Percentiles rank a stretch among this genome's conserved stretches.
These are phyloP conservation scores for Phytopythium litorale DNA, from an alignment of 352 stramenopile genomes.

Conservation along the genomic window DNA sequence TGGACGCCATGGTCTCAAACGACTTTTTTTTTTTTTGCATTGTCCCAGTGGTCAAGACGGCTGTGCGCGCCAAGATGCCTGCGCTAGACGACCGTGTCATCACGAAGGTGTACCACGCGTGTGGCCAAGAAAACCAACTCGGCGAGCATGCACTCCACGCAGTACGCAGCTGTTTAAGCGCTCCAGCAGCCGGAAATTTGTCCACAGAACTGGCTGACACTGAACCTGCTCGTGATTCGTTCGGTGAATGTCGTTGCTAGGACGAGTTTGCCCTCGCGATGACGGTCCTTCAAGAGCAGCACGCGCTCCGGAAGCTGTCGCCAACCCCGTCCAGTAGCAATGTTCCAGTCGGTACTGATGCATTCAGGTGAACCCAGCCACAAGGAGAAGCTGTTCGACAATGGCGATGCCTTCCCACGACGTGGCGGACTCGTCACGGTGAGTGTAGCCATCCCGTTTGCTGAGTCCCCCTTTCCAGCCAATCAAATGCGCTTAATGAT, in stretches of 20 bases:
- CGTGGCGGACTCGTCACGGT: background rate
- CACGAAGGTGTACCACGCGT: slow-evolving; percentile 69
- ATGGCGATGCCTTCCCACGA: no score
- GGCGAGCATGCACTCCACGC: slow-evolving; percentile 63
- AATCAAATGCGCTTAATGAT: background rate
- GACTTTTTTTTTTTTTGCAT: background rate
- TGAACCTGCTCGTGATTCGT: background rate
- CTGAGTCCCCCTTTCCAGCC: background rate
- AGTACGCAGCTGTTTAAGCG: slow-evolving; percentile 25
- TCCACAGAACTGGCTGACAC: background rate
- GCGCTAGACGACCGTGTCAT: slow-evolving; percentile 45
- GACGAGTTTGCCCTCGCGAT: slow-evolving; percentile 66
- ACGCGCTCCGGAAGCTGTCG: slow-evolving; percentile 32
- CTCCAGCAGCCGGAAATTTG: no score
- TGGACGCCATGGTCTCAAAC: background rate
- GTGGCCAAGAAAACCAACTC: slow-evolving; percentile 78
- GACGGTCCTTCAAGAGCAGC: slow-evolving; percentile 55
- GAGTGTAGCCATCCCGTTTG: background rate
- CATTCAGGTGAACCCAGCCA: background rate
- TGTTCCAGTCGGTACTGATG: background rate
- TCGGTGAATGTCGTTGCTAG: slow-evolving; percentile 13
- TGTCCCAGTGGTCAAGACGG: slow-evolving; percentile 37
- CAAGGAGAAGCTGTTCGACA: background rate
- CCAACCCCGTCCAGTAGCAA: slow-evolving; percentile 6
- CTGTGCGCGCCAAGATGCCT: slow-evolving; percentile 45